A percentile compares a stretch with the other conserved stretches of the same genome.
phyloP scores from a whole-genome alignment of 345 rosid genomes.

The Carallia pectinifolia region DNA sequence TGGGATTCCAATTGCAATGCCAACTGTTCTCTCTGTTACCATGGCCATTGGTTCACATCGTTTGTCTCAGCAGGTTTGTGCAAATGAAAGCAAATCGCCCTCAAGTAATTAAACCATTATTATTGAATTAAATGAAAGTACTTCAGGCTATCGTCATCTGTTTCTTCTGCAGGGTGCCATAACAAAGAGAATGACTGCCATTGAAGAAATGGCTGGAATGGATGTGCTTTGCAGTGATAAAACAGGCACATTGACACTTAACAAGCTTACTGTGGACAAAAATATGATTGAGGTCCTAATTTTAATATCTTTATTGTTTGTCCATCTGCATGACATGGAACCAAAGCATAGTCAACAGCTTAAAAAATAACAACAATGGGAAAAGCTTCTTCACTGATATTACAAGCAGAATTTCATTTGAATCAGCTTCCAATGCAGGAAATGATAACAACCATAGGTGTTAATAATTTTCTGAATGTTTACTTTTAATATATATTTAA shows the following conservation, averaged over 20 bases:
- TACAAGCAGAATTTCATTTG: too few relatives aligned
- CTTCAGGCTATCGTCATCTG: neutral
- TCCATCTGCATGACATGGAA: too few relatives aligned
- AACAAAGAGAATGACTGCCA: constrained; percentile 49
- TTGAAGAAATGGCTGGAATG: constrained; percentile 52
- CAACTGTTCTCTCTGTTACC: constrained; percentile 59
- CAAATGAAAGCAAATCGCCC: neutral
- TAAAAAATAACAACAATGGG: neutral
- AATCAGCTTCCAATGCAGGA: neutral
- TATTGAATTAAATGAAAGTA: neutral
- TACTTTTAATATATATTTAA: neutral
- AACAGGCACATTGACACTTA: constrained; percentile 41
- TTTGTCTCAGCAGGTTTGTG: constrained; percentile 35
- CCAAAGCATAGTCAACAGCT: neutral
- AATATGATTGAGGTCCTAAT: constrained; percentile 35
- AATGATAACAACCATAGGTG: neutral
- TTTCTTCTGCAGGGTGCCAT: constrained; percentile 32
- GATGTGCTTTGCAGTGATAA: constrained; percentile 48
- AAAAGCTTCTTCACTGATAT: neutral
- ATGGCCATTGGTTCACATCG: constrained; percentile 47
- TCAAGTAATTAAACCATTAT: neutral
- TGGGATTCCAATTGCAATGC: constrained; percentile 76
- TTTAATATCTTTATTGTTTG: neutral
- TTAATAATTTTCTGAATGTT: neutral
- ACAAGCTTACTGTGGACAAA: constrained; percentile 45